Conservation (phyloP, 1,139 yeast species). For the Zygoascus hellenicus region DNA sequence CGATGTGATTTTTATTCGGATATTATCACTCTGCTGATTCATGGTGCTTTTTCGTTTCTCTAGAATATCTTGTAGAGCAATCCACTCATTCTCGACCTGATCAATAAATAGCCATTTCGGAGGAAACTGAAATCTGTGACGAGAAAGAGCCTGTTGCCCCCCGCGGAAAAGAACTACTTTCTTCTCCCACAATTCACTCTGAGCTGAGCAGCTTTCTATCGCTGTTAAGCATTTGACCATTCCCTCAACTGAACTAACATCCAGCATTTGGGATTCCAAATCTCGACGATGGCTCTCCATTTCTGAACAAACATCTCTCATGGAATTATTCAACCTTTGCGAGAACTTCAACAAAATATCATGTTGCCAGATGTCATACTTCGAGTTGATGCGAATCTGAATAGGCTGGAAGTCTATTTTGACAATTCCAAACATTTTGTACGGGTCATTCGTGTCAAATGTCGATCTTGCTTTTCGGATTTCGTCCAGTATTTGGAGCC, state of each 20-base stretch:
- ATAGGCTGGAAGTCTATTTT: conserved; percentile 46
- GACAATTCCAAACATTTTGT: conserved; percentile 39
- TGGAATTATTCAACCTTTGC: conserved; percentile 29
- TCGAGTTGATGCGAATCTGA: conserved; percentile 48
- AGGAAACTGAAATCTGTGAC: conserved; percentile 47
- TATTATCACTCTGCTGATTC: conserved; percentile 40
- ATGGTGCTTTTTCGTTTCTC: conserved; percentile 38
- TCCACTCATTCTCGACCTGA: conserved; percentile 52
- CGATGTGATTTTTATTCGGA: conserved; percentile 40
- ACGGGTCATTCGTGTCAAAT: conserved; percentile 48
- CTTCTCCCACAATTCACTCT: conserved; percentile 32
- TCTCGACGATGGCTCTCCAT: conserved; percentile 30
- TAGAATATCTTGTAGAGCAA: conserved; percentile 43
- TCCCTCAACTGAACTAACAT: conserved; percentile 36
- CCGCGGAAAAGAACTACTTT: conserved; percentile 29
- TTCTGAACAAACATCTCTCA: conserved; percentile 29
- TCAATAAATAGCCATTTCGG: conserved; percentile 57
- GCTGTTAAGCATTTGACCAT: conserved; percentile 36
- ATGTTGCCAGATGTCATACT: conserved; percentile 55
- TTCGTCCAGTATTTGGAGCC: conserved; percentile 47
- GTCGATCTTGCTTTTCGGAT: conserved; percentile 43
- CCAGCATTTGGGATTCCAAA: conserved; percentile 35
- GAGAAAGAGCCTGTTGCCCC: conserved; percentile 45
- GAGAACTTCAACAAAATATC: conserved; percentile 45
- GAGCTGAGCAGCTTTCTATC: conserved; percentile 30